Base-by-base conservation (phyloP, 768 basidiomycete species). In the Pilatotrama ljubarskyi region DNA sequence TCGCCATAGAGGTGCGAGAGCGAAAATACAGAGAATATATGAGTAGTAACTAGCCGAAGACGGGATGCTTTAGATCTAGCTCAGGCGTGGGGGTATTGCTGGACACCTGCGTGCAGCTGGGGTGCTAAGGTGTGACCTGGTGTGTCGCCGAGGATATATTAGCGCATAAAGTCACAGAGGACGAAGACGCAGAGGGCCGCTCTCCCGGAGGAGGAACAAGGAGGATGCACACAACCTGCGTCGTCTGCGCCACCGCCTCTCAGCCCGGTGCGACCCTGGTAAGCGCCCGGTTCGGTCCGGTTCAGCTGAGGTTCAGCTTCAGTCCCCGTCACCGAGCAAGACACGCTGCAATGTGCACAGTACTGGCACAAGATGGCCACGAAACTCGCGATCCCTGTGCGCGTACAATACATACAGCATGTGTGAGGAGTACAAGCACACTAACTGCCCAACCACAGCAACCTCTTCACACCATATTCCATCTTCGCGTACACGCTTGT, bases 401-500 rank as follows among this genome's bases (percentile, higher is more conserved):
- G 18, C 38, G 32, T 57, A 42, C 47, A 49, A 32, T 59, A 40
- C 61, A 48, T 46, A 6, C 51, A 49, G 15, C 61, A 40, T 38
- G 52, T 36, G 25, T 37, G 5, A 54, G 37, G n/a, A 24, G 18
- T 53, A 53, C 37, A 35, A 14, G 40, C 37, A 18, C 53, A 48
- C 72, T 66, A 91, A 63, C 88, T 82, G 49, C 92, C 91, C 48
- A 96, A 74, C 94, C 94, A 96, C 59, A 96, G 74, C 70, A 96
- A 75, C 64, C 93, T 79, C 80, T 95, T 98, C 51, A 97, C 80
- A 0, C 91, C 92, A 71, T 96, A 93, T 69, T 97, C 95, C 85
- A 96, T 89, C 76, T 94, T 93, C 14, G 93, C 84, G 72, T 92
- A 90, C 64, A 95, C 78, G 61, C 86, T 91, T 2, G 93, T 97